phyloP scores from a whole-genome alignment of 495 filamentous ascomycete genomes.

The Hypoxylon fragiforme region DNA sequence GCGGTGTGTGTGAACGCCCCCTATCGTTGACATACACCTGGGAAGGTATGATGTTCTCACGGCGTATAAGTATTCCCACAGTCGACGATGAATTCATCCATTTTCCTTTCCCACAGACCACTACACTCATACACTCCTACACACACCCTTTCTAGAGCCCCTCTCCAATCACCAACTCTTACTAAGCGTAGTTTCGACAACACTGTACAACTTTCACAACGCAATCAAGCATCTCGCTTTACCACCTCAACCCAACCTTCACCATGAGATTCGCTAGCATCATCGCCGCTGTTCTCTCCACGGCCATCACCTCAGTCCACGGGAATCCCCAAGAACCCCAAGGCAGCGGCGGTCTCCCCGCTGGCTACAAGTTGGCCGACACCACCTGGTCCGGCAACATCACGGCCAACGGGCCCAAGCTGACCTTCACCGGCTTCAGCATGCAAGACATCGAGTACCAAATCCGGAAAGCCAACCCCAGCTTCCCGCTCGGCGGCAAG shows the following conservation, averaged over 20 bases:
- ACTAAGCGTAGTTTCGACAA: no score
- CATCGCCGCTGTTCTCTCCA: background rate
- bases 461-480: slow-evolving; percentile 11
- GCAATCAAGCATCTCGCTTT: no score
- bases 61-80: no score
- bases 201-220: background rate
- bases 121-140: no score
- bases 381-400: slow-evolving; percentile 21
- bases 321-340: background rate
- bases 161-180: no score
- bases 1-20: no score
- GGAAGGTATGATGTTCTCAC: no score
- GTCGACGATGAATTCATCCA: no score
- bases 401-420: slow-evolving; percentile 3
- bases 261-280: slow-evolving; percentile 4
- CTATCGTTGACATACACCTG: no score
- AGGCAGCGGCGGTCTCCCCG: background rate
- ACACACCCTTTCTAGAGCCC: no score
- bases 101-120: no score
- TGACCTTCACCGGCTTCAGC: slow-evolving; percentile 9
- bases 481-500: no score
- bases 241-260: background rate
- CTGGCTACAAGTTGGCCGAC: slow-evolving; percentile 3
- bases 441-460: slow-evolving; percentile 20
- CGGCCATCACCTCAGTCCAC: background rate